A percentile compares a stretch with the other conserved stretches of the same genome.
phyloP scores from a whole-genome alignment of 768 basidiomycete genomes.

The Termitomyces sp. region DNA sequence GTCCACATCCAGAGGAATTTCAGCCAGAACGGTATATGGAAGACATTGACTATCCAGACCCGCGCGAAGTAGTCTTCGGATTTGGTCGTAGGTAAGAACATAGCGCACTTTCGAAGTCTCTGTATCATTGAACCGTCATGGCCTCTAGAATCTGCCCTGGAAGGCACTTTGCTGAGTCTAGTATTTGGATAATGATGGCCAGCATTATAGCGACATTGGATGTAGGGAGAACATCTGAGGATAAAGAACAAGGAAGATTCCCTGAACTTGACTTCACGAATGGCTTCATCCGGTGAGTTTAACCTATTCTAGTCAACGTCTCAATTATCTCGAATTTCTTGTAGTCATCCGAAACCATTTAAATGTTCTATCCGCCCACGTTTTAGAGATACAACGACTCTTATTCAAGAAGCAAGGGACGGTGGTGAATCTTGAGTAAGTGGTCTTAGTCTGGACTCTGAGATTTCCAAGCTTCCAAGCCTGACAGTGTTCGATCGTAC shows the following conservation, averaged over 20 bases:
- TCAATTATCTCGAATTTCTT: not conserved
- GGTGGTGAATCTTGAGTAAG: slow-evolving; percentile 10
- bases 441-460: not conserved
- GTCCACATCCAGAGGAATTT: slow-evolving; percentile 43
- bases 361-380: slow-evolving; percentile 44
- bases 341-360: slow-evolving; percentile 52
- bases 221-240: slow-evolving; percentile 37
- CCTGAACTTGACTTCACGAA: slow-evolving; percentile 33
- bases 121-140: not conserved
- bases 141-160: slow-evolving; percentile 49
- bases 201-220: slow-evolving; percentile 43
- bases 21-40: slow-evolving; percentile 47
- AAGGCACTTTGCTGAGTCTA: slow-evolving; percentile 46
- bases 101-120: not conserved
- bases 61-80: slow-evolving; percentile 49
- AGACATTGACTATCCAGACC: slow-evolving; percentile 36
- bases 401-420: slow-evolving; percentile 27
- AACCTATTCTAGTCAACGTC: not conserved
- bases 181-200: slow-evolving; percentile 43
- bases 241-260: slow-evolving; percentile 36
- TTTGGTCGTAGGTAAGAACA: slow-evolving; percentile 49
- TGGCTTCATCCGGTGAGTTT: slow-evolving; percentile 45
- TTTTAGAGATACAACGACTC: slow-evolving; percentile 23
- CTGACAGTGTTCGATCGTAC: not conserved
- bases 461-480: not conserved